Base-by-base conservation (phyloP, 768 basidiomycete genomes). In the Rhodotorula toruloides region DNA sequence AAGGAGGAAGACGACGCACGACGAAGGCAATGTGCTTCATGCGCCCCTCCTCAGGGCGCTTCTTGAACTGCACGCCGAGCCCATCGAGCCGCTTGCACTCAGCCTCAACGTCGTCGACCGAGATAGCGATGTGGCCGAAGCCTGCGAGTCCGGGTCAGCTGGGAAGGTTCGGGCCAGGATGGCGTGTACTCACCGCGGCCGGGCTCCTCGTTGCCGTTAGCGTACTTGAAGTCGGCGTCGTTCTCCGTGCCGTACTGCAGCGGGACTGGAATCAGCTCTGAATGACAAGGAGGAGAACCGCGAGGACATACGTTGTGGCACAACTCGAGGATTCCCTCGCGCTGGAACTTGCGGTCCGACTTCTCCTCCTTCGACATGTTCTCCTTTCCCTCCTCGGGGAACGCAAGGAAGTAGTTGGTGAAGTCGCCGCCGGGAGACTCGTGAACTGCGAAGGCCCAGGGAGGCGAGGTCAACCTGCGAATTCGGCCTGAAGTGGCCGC, bases 71-170 rank as follows among this genome's bases (percentile, higher is more conserved):
- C 31, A 94, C 91, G 2, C 86, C 86, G 16, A 90, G 82, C 59
- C 79, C 79, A 71, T 92, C 90, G 65, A 99, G 88, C 34, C 90
- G 83, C 54, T 83, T 87, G 67, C 90, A 93, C 11, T 92, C 88
- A 68, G 81, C 83, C 71, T 91, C 83, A 73, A 98, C 82, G 75
- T 96, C 82, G 69, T 87, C 87, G 40, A 91, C 89, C 9, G 86
- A 81, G 76, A 96, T 84, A 63, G 88, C 89, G 73, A 93, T 90
- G 78, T 96, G 93, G 0, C 92, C 91, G 74, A 91, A 93, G 10
- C 86, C 60, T 62, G 29, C 21, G 19, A 36, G 22, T 4, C 40
- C 32, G 31, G 14, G 49, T 13, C 8, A 31, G 16, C 5, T 32
- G 25, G 21, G 14, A 29, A 21, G 25, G 29, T n/a, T n/a, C 37